These are phyloP conservation scores for Trichoderma brevicompactum DNA, from an alignment of 2,329 filamentous ascomycete genomes.

Conservation along the genomic window DNA sequence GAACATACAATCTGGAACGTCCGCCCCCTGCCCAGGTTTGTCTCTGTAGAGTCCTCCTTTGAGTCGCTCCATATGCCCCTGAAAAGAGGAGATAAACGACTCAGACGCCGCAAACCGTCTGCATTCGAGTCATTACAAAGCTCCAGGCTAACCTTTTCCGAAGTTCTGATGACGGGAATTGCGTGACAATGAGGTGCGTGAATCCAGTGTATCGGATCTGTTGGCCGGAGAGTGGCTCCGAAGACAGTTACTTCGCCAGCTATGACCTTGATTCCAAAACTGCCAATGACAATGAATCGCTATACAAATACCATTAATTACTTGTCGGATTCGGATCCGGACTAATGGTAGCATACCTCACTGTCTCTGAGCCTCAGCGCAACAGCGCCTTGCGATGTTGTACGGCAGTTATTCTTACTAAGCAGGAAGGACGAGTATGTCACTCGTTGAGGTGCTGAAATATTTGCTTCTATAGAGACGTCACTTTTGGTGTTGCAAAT, in stretches of 20 bases:
- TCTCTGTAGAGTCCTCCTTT: conserved; percentile 28
- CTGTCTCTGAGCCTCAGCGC: conserved; percentile 52
- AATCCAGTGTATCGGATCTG: conserved; percentile 57
- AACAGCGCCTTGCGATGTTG: conserved; percentile 46
- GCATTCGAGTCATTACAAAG: conserved; percentile 58
- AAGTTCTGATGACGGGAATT: conserved; percentile 66
- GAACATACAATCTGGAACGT: conserved; percentile 57
- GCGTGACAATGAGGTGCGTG: conserved; percentile 72
- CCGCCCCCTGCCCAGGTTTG: conserved; percentile 30
- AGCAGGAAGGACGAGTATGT: conserved; percentile 54
- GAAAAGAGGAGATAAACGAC: conserved; percentile 67
- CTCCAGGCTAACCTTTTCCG: conserved; percentile 56
- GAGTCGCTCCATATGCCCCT: conserved; percentile 66
- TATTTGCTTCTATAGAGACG: neutral
- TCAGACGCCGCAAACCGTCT: conserved; percentile 56
- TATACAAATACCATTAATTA: conserved; percentile 36
- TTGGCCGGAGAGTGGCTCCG: conserved; percentile 63
- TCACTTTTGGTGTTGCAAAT: neutral
- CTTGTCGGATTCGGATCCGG: neutral
- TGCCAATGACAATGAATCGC: conserved; percentile 68
- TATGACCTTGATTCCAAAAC: conserved; percentile 66
- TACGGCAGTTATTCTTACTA: conserved; percentile 50
- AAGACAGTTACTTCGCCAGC: conserved; percentile 67
- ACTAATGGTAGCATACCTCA: conserved; percentile 47
- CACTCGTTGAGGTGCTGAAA: conserved; percentile 23